phyloP scores from a whole-genome alignment of 768 basidiomycete species.

The Phylloporus sp. region DNA sequence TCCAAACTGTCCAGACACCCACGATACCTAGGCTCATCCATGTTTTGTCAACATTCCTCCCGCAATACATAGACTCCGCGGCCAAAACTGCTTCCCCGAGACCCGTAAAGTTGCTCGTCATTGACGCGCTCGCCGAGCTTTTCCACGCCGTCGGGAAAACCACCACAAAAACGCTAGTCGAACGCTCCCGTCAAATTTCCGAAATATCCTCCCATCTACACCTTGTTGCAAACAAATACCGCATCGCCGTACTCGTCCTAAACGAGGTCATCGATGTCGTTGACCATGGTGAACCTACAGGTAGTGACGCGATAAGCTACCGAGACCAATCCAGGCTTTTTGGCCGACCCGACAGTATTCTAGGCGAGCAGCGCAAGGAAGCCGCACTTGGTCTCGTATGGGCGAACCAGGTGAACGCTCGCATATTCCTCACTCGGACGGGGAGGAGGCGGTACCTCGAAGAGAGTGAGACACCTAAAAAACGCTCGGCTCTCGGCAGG shows the following conservation, averaged over 20 bases:
- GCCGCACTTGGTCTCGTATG: constrained; percentile 85
- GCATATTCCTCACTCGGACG: constrained; percentile 80
- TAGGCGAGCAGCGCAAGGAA: constrained; percentile 63
- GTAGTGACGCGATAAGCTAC: constrained; percentile 46
- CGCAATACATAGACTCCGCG: constrained; percentile 41
- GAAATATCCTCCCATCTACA: constrained; percentile 70
- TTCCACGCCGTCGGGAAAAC: constrained; percentile 64
- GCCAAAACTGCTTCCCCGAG: constrained; percentile 31
- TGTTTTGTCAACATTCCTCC: constrained; percentile 51
- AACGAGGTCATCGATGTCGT: constrained; percentile 90
- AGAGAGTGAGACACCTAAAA: constrained; percentile 29
- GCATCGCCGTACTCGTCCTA: constrained; percentile 73
- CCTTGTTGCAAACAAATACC: constrained; percentile 54
- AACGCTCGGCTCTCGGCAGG: constrained; percentile 17
- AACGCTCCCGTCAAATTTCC: constrained; percentile 67
- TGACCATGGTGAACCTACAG: constrained; percentile 25
- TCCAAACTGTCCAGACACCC: constrained; percentile 58
- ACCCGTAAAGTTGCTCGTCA: constrained; percentile 73
- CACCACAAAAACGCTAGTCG: constrained; percentile 55
- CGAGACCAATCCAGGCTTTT: constrained; percentile 75
- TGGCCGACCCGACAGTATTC: constrained; percentile 52
- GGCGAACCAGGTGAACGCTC: constrained; percentile 87
- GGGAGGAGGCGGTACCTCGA: constrained; percentile 56
- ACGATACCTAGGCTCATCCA: constrained; percentile 51
- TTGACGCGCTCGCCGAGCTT: constrained; percentile 86